Evolutionary conservation across 805 yeast species (phyloP).

Genomic region (Candida namnaoensis): DNA sequence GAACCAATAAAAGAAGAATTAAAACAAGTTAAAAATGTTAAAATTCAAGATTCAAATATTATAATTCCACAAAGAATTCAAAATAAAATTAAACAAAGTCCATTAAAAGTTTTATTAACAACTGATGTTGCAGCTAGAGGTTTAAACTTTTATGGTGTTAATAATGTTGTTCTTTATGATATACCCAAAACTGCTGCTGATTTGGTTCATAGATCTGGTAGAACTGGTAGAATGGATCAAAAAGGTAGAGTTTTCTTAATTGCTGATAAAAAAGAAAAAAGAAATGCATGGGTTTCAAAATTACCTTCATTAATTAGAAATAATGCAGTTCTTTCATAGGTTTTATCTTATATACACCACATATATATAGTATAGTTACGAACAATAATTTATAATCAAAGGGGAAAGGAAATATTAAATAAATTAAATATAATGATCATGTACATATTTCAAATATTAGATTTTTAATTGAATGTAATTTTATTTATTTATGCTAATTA

Average conservation of each 20-base stretch:
- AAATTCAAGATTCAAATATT: slow-evolving; percentile 27
- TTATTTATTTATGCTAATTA: no score
- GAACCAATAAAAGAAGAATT: slow-evolving; percentile 4
- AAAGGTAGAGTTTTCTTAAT: slow-evolving; percentile 82
- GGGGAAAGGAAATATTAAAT: no score
- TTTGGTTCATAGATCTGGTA: slow-evolving; percentile 83
- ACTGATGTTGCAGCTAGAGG: slow-evolving; percentile 92
- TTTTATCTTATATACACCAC: no score
- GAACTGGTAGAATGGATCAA: slow-evolving; percentile 90
- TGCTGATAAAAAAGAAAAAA: slow-evolving; percentile 50
- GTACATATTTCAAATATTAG: no score
- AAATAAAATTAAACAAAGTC: slow-evolving; percentile 9
- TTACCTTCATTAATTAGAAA: slow-evolving; percentile 56
- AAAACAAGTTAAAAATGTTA: background rate
- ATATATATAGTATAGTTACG: no score
- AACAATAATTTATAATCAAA: no score
- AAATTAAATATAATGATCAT: no score
- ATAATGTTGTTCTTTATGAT: slow-evolving; percentile 78
- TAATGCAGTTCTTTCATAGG: background rate
- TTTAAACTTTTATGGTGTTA: slow-evolving; percentile 70
- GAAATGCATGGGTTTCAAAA: slow-evolving; percentile 78
- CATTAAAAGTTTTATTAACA: slow-evolving; percentile 66
- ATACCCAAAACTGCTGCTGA: slow-evolving; percentile 82
- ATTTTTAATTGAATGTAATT: no score
- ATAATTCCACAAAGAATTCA: slow-evolving; percentile 9